These are phyloP conservation scores for Exophiala alcalophila DNA, from an alignment of 2,329 filamentous ascomycete genomes.

Conservation along the genomic window DNA sequence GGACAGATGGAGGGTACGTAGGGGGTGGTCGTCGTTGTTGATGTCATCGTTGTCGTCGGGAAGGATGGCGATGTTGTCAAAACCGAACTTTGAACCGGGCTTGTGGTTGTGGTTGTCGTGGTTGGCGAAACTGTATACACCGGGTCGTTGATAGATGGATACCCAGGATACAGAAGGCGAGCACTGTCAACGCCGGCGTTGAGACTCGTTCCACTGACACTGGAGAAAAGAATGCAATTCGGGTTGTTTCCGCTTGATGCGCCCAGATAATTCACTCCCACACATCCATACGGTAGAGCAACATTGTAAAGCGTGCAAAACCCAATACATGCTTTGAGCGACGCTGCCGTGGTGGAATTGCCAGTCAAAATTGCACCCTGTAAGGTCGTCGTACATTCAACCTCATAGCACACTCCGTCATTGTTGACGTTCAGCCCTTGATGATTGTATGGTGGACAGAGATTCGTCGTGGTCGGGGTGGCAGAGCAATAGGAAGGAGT, in stretches of 20 bases:
- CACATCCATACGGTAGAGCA: constrained; percentile 23
- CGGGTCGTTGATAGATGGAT: constrained; percentile 20
- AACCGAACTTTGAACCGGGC: not conserved
- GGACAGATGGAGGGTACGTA: constrained; percentile 8
- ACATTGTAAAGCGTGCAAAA: constrained; percentile 24
- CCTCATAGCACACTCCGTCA: constrained; percentile 24
- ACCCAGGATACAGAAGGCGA: constrained; percentile 23
- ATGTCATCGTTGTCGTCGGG: constrained; percentile 9
- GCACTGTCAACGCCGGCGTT: constrained; percentile 8
- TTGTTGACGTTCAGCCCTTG: constrained; percentile 24
- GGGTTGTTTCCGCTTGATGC: constrained; percentile 6
- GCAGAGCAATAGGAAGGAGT: constrained; percentile 12
- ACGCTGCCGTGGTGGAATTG: constrained; percentile 14
- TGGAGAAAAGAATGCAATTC: constrained; percentile 21
- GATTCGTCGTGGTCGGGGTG: constrained; percentile 13
- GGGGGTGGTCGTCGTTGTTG: constrained; percentile 5
- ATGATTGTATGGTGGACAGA: constrained; percentile 24
- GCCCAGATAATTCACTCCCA: constrained; percentile 21
- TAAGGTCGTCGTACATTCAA: constrained; percentile 21
- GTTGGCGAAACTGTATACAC: constrained; percentile 3
- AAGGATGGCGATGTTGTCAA: constrained; percentile 1
- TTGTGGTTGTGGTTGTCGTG: constrained; percentile 4
- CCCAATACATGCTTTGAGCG: constrained; percentile 18
- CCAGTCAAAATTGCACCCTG: constrained; percentile 14
- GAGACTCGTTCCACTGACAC: constrained; percentile 13